Evolutionary conservation across 768 basidiomycete genomes (phyloP).

Genomic region (Coprinellus micaceus): DNA sequence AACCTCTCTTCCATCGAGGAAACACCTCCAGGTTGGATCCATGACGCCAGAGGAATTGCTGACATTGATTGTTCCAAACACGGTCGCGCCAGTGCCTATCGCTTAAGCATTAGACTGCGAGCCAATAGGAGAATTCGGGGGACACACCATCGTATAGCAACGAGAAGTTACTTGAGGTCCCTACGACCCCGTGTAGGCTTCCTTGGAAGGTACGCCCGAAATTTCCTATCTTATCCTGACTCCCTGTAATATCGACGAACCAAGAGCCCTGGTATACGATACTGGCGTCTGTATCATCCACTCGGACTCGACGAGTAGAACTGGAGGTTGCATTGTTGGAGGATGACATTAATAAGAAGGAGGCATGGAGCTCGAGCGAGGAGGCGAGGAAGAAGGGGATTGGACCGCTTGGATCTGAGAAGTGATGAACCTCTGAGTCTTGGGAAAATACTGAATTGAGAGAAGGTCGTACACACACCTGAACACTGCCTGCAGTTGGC

Average conservation of each 20-base stretch:
- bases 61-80: background rate
- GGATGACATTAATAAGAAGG: background rate
- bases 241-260: background rate
- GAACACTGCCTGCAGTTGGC: background rate
- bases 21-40: background rate
- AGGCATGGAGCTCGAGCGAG: background rate
- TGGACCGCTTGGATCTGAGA: background rate
- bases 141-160: background rate
- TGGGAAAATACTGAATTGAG: background rate
- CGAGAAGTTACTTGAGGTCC: background rate
- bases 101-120: too few relatives aligned
- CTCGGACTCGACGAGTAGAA: background rate
- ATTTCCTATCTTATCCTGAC: constrained; percentile 1
- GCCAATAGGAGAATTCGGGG: too few relatives aligned
- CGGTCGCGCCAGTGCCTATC: background rate
- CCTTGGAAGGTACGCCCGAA: background rate
- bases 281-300: background rate
- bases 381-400: background rate
- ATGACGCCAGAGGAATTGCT: background rate
- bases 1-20: background rate
- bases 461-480: background rate
- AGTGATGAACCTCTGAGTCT: background rate
- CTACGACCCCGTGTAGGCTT: background rate
- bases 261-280: background rate
- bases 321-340: background rate